Evolutionary conservation across 2,329 filamentous ascomycete species (phyloP).

Genomic region (Fusarium sp.): DNA sequence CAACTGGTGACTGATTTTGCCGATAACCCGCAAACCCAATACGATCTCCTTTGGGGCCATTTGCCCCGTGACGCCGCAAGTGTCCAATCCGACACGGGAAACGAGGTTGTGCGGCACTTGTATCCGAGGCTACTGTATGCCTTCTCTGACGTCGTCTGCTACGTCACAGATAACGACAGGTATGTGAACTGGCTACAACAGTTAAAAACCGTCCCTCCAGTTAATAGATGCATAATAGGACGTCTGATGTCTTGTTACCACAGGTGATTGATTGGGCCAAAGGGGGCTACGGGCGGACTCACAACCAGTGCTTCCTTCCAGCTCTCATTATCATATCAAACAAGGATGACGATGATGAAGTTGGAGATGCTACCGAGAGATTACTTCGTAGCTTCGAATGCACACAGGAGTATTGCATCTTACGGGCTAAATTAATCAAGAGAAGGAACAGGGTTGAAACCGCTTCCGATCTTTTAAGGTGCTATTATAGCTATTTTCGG

Average conservation of each 20-base stretch:
- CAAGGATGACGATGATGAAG: conserved; percentile 7
- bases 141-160: conserved; percentile 28
- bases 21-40: background rate
- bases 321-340: conserved; percentile 32
- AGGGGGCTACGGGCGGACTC: conserved; percentile 23
- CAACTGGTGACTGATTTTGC: background rate
- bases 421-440: background rate
- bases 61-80: background rate
- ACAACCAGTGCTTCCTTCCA: conserved; percentile 17
- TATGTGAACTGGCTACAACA: conserved; percentile 2
- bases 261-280: conserved; percentile 28
- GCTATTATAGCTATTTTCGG: conserved; percentile 28
- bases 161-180: conserved; percentile 29
- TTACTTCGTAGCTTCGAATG: conserved; percentile 11
- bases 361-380: background rate
- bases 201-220: too few species aligned
- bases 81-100: conserved; percentile 11
- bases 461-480: background rate
- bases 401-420: background rate
- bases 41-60: conserved; percentile 18
- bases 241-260: background rate
- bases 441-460: background rate
- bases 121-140: conserved; percentile 34
- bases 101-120: conserved; percentile 7
- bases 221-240: too few species aligned